phyloP scores from a whole-genome alignment of 192 early-diverging fungal species.

The Coemansia sp. region DNA sequence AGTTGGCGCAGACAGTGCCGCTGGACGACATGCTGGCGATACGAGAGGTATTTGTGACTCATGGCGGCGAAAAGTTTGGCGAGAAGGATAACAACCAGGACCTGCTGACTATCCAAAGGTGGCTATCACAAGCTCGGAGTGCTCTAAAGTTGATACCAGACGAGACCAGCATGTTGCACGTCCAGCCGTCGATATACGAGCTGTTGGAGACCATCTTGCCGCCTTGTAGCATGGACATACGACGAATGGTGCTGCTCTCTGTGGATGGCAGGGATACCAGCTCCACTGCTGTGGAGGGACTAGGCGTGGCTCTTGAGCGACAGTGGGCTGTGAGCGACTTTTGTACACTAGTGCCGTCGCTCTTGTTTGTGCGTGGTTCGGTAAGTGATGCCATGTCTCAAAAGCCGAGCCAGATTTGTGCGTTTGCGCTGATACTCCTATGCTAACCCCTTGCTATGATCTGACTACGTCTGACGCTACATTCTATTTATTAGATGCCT shows the following conservation, averaged over 20 bases:
- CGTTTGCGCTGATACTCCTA: background rate
- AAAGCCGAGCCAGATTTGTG: background rate
- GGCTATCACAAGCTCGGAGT: constrained; percentile 12
- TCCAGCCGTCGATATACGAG: background rate
- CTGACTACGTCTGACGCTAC: background rate
- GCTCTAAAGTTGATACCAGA: background rate
- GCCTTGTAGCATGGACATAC: background rate
- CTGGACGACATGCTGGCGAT: constrained; percentile 1
- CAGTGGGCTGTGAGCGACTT: background rate
- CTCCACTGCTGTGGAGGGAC: background rate
- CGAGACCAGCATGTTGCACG: background rate
- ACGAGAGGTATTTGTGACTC: constrained; percentile 18
- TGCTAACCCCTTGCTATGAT: background rate
- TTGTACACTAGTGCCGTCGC: background rate
- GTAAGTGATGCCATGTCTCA: background rate
- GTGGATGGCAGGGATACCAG: no score
- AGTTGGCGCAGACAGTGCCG: background rate
- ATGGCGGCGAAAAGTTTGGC: constrained; percentile 49
- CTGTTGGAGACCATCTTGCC: background rate
- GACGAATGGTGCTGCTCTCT: background rate
- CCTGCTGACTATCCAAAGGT: constrained; percentile 18
- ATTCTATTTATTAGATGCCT: constrained; percentile 4
- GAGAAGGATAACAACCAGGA: constrained; percentile 45
- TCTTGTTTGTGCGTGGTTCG: constrained; percentile 1
- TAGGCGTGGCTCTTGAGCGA: background rate